Evolutionary conservation across 116 monocot genomes (phyloP).

Genomic region (Cymodocea nodosa): DNA sequence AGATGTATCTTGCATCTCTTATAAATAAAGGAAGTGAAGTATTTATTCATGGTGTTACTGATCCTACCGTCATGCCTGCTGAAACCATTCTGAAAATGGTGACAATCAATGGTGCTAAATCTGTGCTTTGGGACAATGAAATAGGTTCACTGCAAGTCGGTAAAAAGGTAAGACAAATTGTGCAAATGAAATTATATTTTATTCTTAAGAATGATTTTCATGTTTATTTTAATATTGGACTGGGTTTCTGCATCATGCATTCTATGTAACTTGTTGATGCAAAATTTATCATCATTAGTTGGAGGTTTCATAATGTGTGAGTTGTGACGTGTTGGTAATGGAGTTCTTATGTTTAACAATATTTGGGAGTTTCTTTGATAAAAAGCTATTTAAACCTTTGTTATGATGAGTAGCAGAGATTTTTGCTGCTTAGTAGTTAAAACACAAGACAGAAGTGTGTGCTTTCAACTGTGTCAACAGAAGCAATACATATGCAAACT

Average conservation of each 20-base stretch:
- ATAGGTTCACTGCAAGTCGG: conserved; percentile 84
- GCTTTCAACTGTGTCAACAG: too few species aligned
- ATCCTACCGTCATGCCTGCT: conserved; percentile 69
- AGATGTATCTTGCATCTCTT: conserved; percentile 91
- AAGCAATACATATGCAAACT: too few species aligned
- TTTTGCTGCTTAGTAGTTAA: too few species aligned
- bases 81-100: conserved; percentile 70
- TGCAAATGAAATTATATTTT: conserved; percentile 1
- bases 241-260: not conserved
- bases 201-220: not conserved
- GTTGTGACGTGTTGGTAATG: too few species aligned
- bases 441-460: too few species aligned
- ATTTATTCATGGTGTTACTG: conserved; percentile 48
- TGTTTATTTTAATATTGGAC: not conserved
- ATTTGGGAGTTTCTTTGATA: too few species aligned
- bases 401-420: too few species aligned
- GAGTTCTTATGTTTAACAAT: too few species aligned
- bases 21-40: conserved; percentile 84
- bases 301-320: too few species aligned
- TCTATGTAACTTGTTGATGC: too few species aligned
- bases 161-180: conserved; percentile 53
- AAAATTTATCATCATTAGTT: too few species aligned
- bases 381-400: too few species aligned
- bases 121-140: conserved; percentile 85
- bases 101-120: conserved; percentile 75